Base-by-base conservation (phyloP, 495 filamentous ascomycete species). In the Aspergillus hancockii region DNA sequence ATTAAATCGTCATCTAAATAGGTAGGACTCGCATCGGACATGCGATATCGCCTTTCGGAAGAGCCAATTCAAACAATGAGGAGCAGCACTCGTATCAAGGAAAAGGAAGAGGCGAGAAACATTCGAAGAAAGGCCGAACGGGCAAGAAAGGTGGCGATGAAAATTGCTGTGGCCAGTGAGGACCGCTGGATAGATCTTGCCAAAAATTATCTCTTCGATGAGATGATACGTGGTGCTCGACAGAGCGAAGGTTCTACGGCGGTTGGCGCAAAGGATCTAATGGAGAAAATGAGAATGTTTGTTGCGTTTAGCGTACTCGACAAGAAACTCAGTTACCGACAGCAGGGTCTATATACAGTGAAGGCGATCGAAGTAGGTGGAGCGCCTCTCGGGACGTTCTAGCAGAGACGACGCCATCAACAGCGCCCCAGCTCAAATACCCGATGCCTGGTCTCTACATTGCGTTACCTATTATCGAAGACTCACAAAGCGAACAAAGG, bases 361-460 rank as follows among this genome's bases (percentile, higher is more conserved):
- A 57, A 47, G 21, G 54, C 19, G 31, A 57, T 18, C n/a, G n/a
- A n/a, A 19, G 7, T 21, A 10, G 5, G 31, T 57, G 54, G 54
- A 34, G 3, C 6, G 54, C 41, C 13, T 46, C 54, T 7, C 13
- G n/a, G 8, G 13, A 57, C 4, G 54, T 31, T 21, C 31, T 46
- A 36, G 38, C 41, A 21, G 31, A 23, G 8, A 57, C 54, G 22
- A 31, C 41, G 12, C 40, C 22, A 46, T 3, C 25, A 32, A n/a
- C n/a, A 7, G 43, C 41, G 6, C 54, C 54, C 5, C 8, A 9
- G 43, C 43, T 57, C 14, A 47, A 23, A 32, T 18, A 14, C 43
- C 14, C 54, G 13, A 57, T 47, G 30, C 54, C 54, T 14, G 41
- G 49, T 36, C 54, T 57, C 7, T 57, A 49, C 22, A 57, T 57